These are phyloP conservation scores for Aegilops sharonensis DNA, from an alignment of 176 grass and related monocot species.

Conservation along the genomic window DNA sequence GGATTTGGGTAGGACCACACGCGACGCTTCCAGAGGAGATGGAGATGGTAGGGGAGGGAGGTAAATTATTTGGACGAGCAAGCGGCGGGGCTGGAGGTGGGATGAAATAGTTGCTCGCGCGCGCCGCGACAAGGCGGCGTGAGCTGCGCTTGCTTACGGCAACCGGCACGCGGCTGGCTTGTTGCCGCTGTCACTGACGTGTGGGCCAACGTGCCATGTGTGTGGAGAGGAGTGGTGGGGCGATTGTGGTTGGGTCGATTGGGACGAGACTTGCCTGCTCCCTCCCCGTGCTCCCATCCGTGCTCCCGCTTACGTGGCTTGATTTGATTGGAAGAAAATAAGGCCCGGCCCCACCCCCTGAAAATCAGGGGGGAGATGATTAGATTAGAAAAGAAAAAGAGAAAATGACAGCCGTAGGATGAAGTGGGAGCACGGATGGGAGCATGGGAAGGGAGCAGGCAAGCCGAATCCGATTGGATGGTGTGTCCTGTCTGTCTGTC, in stretches of 20 bases:
- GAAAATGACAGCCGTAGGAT: too few relatives aligned
- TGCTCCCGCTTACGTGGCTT: too few relatives aligned
- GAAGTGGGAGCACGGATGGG: too few relatives aligned
- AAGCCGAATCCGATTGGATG: too few relatives aligned
- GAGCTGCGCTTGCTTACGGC: slow-evolving; percentile 7
- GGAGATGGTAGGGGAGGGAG: neutral
- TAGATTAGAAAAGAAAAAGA: too few relatives aligned
- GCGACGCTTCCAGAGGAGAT: slow-evolving; percentile 24
- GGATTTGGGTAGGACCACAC: neutral
- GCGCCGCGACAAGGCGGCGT: slow-evolving; percentile 38
- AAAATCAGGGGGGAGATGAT: too few relatives aligned
- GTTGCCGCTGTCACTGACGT: fast-evolving
- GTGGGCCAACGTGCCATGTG: neutral
- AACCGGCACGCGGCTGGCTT: neutral
- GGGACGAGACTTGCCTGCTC: too few relatives aligned
- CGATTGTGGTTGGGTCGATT: neutral
- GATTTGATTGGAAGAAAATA: too few relatives aligned
- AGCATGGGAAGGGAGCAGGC: too few relatives aligned
- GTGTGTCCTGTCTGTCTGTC: too few relatives aligned
- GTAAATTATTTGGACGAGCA: neutral
- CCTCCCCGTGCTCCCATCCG: too few relatives aligned
- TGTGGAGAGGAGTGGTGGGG: neutral
- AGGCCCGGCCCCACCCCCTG: too few relatives aligned
- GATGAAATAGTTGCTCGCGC: neutral
- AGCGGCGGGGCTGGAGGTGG: neutral